Conservation (phyloP, 257 asterid genomes). For the Gentiana dahurica region DNA sequence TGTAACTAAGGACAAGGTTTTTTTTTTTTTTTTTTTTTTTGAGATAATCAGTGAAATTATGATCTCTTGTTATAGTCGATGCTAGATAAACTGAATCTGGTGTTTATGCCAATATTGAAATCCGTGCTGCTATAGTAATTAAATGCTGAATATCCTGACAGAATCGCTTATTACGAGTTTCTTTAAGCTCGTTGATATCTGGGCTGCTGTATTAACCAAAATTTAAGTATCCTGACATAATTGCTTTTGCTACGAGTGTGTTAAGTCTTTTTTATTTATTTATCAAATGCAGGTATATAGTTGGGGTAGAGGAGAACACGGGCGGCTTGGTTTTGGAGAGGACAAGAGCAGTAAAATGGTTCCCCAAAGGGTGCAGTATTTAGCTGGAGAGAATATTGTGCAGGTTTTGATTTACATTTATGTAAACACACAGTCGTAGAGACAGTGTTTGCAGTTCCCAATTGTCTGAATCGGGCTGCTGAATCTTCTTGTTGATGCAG, state of each 20-base stretch:
- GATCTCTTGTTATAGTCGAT: too few species aligned
- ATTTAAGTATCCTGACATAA: not conserved
- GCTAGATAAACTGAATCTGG: too few species aligned
- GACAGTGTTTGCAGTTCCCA: not conserved
- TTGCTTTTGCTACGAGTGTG: not conserved
- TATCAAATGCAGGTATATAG: conserved; percentile 62
- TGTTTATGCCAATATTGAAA: too few species aligned
- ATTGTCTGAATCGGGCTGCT: not conserved
- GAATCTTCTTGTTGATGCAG: conserved; percentile 34
- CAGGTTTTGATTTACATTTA: conserved; percentile 42
- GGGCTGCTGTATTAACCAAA: not conserved
- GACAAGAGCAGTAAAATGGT: conserved; percentile 99
- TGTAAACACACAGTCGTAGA: not conserved
- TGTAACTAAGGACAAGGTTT: too few species aligned
- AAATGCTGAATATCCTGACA: not conserved
- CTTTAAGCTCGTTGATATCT: not conserved
- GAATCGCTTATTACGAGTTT: not conserved
- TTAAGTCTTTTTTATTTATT: not conserved
- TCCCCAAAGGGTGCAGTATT: conserved; percentile 91
- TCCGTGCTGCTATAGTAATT: too few species aligned
- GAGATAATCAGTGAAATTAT: too few species aligned
- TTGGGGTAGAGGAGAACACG: conserved; percentile 99
- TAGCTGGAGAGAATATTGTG: conserved; percentile 74
- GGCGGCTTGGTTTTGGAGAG: conserved; percentile 98
- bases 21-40: too few species aligned